Evolutionary conservation across 352 stramenopile genomes (phyloP).

Genomic region (Pythium phragmiticola): DNA sequence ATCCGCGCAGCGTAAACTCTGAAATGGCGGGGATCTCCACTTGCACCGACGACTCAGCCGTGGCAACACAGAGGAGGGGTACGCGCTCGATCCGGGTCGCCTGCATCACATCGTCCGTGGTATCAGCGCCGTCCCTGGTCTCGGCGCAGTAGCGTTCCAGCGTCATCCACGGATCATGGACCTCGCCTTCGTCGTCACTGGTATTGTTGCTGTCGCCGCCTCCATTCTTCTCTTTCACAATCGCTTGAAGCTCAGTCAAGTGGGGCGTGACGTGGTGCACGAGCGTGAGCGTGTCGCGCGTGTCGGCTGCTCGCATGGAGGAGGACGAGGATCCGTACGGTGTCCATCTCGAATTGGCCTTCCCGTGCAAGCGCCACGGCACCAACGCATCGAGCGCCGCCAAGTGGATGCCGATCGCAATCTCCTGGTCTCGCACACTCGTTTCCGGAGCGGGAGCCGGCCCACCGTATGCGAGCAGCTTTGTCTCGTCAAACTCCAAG

Average conservation of each 20-base stretch:
- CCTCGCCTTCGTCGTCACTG: slow-evolving; percentile 24
- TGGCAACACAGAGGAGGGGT: slow-evolving; percentile 52
- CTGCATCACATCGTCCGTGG: slow-evolving; percentile 4
- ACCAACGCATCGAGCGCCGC: slow-evolving; percentile 8
- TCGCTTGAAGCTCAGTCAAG: slow-evolving; percentile 13
- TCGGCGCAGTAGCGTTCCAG: slow-evolving; percentile 13
- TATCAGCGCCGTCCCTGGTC: background rate
- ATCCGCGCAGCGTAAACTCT: slow-evolving; percentile 70
- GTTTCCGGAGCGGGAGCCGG: background rate
- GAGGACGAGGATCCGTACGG: background rate
- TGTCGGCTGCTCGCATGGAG: slow-evolving; percentile 9
- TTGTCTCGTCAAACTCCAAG: slow-evolving; percentile 19
- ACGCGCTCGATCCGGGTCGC: background rate
- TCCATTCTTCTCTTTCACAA: slow-evolving; percentile 16
- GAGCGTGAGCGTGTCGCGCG: slow-evolving; percentile 10
- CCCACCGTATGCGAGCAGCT: slow-evolving; percentile 10
- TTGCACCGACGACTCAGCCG: slow-evolving; percentile 48
- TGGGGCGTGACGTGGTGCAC: slow-evolving; percentile 11
- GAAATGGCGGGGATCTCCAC: slow-evolving; percentile 58
- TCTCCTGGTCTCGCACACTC: slow-evolving; percentile 11
- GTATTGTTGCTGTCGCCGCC: background rate
- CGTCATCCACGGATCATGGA: slow-evolving; percentile 26
- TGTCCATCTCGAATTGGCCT: slow-evolving; percentile 15
- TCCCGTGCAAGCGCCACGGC: slow-evolving; percentile 13
- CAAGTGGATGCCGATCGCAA: slow-evolving; percentile 18